Percentiles rank a stretch among this genome's conserved stretches.
Evolutionary conservation across 1,284 basidiomycete species (phyloP).

Genomic region (Ustilago esculenta): DNA sequence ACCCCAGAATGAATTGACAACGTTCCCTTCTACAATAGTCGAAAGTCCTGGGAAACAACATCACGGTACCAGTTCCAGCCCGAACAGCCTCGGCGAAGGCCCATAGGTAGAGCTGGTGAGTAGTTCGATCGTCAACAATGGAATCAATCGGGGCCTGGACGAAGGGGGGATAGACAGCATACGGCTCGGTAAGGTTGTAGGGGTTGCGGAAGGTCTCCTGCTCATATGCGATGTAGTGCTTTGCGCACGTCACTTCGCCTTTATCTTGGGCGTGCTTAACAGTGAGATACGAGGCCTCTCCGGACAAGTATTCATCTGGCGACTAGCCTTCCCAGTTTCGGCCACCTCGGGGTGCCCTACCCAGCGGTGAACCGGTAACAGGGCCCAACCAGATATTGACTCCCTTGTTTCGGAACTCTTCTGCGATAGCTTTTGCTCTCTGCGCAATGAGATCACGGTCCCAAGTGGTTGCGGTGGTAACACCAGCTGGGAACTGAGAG

Average conservation of each 20-base stretch:
- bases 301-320: constrained; percentile 46
- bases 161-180: constrained; percentile 26
- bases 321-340: constrained; percentile 79
- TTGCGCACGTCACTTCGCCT: constrained; percentile 63
- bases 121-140: constrained; percentile 79
- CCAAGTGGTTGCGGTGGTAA: constrained; percentile 77
- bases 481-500: constrained; percentile 75
- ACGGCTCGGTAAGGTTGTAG: constrained; percentile 26
- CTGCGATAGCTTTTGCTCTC: constrained; percentile 80
- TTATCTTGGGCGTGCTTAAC: constrained; percentile 52
- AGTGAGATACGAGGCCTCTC: constrained; percentile 41
- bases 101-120: constrained; percentile 70
- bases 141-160: constrained; percentile 70
- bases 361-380: constrained; percentile 65
- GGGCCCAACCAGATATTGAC: constrained; percentile 76
- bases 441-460: constrained; percentile 77
- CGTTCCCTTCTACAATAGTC: too few relatives aligned
- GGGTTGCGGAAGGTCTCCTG: constrained; percentile 55
- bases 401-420: constrained; percentile 81
- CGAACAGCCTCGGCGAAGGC: constrained; percentile 70
- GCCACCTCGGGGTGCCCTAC: constrained; percentile 74
- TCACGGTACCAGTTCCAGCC: constrained; percentile 68
- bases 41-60: too few relatives aligned
- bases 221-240: constrained; percentile 65
- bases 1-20: too few relatives aligned